Evolutionary conservation across 2,329 filamentous ascomycete species (phyloP).

Genomic region (Diaporthe batatas): DNA sequence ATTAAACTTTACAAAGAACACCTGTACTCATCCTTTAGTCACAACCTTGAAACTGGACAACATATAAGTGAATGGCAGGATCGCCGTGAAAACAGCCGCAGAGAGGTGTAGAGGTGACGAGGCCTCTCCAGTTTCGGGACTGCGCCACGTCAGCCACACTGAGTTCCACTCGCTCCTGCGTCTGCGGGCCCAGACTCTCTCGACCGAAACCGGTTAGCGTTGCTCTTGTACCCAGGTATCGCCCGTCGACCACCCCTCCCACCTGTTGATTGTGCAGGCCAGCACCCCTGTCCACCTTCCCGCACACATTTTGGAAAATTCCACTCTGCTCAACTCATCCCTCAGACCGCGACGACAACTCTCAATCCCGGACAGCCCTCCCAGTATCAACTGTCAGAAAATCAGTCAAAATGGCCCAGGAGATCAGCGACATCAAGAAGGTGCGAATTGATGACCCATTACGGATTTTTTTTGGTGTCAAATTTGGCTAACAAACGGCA

Average conservation of each 20-base stretch:
- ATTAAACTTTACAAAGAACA: conserved; percentile 14
- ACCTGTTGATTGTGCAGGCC: conserved; percentile 1
- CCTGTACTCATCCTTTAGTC: conserved; percentile 27
- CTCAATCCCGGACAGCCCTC: conserved; percentile 43
- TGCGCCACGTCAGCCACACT: conserved; percentile 34
- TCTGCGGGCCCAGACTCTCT: background rate
- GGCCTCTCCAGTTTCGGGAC: conserved; percentile 1
- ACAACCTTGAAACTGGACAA: background rate
- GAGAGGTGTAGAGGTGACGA: conserved; percentile 37
- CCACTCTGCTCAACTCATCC: conserved; percentile 35
- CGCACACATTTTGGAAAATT: conserved; percentile 42
- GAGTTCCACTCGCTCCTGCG: background rate
- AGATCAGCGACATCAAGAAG: conserved; percentile 98
- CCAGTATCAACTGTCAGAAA: conserved; percentile 47
- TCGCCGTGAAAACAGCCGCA: conserved; percentile 2
- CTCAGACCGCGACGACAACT: conserved; percentile 35
- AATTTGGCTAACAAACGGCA: conserved; percentile 44
- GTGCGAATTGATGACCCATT: conserved; percentile 55
- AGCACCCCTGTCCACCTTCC: conserved; percentile 25
- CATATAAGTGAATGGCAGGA: conserved; percentile 12
- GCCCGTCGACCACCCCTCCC: conserved; percentile 6
- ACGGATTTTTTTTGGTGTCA: conserved; percentile 5
- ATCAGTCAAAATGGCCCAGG: conserved; percentile 92
- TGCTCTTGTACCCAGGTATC: conserved; percentile 1
- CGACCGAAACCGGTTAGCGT: background rate